phyloP scores from a whole-genome alignment of 1,284 basidiomycete genomes.

The Tilletia caries region DNA sequence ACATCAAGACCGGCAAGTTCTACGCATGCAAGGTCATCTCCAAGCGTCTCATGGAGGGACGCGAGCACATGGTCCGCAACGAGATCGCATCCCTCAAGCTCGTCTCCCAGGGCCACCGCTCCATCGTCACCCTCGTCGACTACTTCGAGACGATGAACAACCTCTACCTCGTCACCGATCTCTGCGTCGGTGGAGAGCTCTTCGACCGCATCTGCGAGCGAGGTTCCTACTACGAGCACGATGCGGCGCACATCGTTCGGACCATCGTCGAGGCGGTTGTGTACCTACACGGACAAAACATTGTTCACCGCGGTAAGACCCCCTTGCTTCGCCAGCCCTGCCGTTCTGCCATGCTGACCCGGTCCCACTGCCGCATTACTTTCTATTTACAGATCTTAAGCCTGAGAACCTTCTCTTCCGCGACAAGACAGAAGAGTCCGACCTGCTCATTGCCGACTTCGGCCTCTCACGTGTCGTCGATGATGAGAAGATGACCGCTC shows the following conservation, averaged over 20 bases:
- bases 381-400: conserved; percentile 91
- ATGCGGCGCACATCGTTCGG: conserved; percentile 82
- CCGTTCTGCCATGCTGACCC: no score
- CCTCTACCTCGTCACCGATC: conserved; percentile 78
- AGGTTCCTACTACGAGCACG: conserved; percentile 94
- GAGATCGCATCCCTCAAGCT: conserved; percentile 93
- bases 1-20: conserved; percentile 74
- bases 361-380: no score
- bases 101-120: conserved; percentile 82
- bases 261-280: conserved; percentile 82
- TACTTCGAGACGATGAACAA: conserved; percentile 98
- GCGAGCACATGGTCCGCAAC: conserved; percentile 73
- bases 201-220: conserved; percentile 98
- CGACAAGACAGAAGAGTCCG: conserved; percentile 80
- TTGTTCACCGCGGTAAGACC: conserved; percentile 80
- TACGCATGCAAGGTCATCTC: conserved; percentile 61
- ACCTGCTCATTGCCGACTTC: conserved; percentile 97
- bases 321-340: no score
- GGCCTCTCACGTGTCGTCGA: conserved; percentile 81
- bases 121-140: conserved; percentile 72
- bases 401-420: conserved; percentile 96
- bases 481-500: conserved; percentile 77
- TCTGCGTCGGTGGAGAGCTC: conserved; percentile 95
- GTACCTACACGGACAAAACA: conserved; percentile 86
- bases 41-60: conserved; percentile 86